These are phyloP conservation scores for Telopea speciosissima DNA, from an alignment of 177 flowering plant species.

Conservation along the genomic window DNA sequence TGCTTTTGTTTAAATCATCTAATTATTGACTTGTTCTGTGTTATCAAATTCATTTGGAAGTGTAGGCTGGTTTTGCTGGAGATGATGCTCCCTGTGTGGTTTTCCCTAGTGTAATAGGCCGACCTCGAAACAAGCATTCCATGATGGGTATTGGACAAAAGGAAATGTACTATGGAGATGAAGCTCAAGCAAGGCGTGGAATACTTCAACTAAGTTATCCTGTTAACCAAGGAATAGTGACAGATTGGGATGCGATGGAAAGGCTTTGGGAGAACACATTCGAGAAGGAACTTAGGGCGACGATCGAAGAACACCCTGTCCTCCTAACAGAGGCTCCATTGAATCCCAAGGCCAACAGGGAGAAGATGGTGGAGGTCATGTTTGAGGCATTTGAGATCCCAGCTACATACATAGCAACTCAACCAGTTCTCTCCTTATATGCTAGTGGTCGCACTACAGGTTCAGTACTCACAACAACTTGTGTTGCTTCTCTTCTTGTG, in stretches of 20 bases:
- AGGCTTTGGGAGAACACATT: slow-evolving; percentile 23
- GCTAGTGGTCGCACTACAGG: slow-evolving; percentile 32
- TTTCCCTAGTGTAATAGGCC: slow-evolving; percentile 22
- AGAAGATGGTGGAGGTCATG: slow-evolving; percentile 32
- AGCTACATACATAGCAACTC: slow-evolving; percentile 16
- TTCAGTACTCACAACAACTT: not conserved
- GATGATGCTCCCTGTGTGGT: slow-evolving; percentile 22
- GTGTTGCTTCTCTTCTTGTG: no score
- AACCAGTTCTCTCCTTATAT: slow-evolving; percentile 19
- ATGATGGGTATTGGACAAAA: slow-evolving; percentile 22
- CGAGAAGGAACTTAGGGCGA: slow-evolving; percentile 17
- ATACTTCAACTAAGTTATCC: slow-evolving; percentile 21
- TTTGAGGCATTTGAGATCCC: slow-evolving; percentile 26
- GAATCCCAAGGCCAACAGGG: slow-evolving; percentile 22
- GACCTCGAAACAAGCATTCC: slow-evolving; percentile 16
- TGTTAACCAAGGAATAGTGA: slow-evolving; percentile 21
- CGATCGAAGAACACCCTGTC: slow-evolving; percentile 19
- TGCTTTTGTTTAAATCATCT: no score
- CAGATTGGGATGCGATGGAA: slow-evolving; percentile 30
- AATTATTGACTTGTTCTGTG: no score
- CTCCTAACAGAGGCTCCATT: slow-evolving; percentile 27
- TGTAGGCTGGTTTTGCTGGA: slow-evolving; percentile 30
- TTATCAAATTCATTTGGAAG: no score
- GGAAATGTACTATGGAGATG: slow-evolving; percentile 24
- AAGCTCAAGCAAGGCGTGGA: slow-evolving; percentile 24